Base-by-base conservation (phyloP, 768 basidiomycete species). In the Leccinum aurantiacum region DNA sequence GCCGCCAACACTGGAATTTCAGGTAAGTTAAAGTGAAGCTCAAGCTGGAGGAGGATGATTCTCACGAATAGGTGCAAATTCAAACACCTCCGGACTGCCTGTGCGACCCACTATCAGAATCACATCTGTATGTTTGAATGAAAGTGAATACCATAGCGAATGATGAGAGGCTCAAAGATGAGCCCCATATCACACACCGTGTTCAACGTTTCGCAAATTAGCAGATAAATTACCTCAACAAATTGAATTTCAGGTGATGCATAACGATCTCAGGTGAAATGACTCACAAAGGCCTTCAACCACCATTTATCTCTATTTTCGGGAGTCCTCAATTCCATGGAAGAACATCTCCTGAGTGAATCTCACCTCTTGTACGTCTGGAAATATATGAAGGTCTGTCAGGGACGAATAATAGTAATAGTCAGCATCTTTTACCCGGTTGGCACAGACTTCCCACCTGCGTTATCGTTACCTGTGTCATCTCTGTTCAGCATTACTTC, bases 181-280 rank as follows among this genome's bases (percentile, higher is more conserved):
- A 82, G 80, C 2, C 75, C 63, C 22, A 78, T 69, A 41, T 80
- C 77, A 62, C 81, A 83, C 4, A 71, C 64, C 3, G 78, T 75
- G 61, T 82, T 83, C 27, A 79, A 63, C 0, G 81, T 82, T 66
- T 85, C 83, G 48, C 77, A 78, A 6, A 80, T n/a, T 52, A 83
- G 75, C 3, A 84, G 70, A 25, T 77, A 57, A 38, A 63, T 53
- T 44, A 82, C 78, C 80, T 84, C 55, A 5, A 22, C 17, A 17
- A 24, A 50, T 25, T 2, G n/a, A 54, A 25, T 37, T 11, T 55
- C 4, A 8, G 31, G 33, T 6, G 4, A 33, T 4, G 22, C 14
- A 33, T 9, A 27, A 25, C 22, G 31, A 50, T n/a, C 27, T 25
- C 14, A 19, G 11, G 41, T 17, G 11, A 57, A 47, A 47, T 2